phyloP scores from a whole-genome alignment of 139 green algal species.

The Picochlorum sp. region DNA sequence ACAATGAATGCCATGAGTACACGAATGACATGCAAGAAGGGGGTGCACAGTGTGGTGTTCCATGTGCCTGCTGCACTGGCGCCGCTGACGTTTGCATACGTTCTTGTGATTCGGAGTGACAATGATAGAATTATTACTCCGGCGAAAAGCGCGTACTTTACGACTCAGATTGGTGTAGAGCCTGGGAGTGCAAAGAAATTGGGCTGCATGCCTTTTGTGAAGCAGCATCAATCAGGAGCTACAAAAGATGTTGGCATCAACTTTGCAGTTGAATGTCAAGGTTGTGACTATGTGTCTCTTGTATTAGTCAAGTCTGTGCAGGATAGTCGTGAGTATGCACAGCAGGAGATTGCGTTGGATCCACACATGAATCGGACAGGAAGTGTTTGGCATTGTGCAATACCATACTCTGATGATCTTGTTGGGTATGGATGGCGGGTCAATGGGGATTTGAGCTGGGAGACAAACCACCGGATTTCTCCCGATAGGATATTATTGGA shows the following conservation, averaged over 20 bases:
- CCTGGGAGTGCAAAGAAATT: background rate
- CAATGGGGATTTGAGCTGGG: slow-evolving; percentile 48
- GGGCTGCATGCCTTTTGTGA: too few relatives aligned
- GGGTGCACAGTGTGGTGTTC: slow-evolving; percentile 1
- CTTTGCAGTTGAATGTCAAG: slow-evolving; percentile 50
- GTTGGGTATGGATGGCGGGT: slow-evolving; percentile 56
- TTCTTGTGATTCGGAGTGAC: slow-evolving; percentile 7
- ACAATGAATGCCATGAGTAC: slow-evolving; percentile 20
- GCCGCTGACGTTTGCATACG: slow-evolving; percentile 22
- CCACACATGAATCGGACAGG: slow-evolving; percentile 39
- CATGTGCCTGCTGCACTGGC: slow-evolving; percentile 13
- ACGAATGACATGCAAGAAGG: slow-evolving; percentile 10
- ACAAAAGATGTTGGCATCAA: slow-evolving; percentile 27
- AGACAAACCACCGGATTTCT: slow-evolving; percentile 39
- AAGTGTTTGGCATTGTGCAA: slow-evolving; percentile 49
- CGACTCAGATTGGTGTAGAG: slow-evolving; percentile 11
- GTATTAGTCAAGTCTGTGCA: slow-evolving; percentile 28
- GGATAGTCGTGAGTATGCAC: slow-evolving; percentile 2
- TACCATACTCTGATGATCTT: slow-evolving; percentile 23
- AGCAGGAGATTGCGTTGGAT: slow-evolving; percentile 47
- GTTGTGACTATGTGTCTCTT: slow-evolving; percentile 43
- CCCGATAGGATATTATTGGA: slow-evolving; percentile 56
- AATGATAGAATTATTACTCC: background rate
- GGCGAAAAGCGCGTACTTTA: slow-evolving; percentile 10
- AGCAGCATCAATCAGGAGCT: background rate